phyloP scores from a whole-genome alignment of 495 filamentous ascomycete genomes.

The Podospora tetraspora region DNA sequence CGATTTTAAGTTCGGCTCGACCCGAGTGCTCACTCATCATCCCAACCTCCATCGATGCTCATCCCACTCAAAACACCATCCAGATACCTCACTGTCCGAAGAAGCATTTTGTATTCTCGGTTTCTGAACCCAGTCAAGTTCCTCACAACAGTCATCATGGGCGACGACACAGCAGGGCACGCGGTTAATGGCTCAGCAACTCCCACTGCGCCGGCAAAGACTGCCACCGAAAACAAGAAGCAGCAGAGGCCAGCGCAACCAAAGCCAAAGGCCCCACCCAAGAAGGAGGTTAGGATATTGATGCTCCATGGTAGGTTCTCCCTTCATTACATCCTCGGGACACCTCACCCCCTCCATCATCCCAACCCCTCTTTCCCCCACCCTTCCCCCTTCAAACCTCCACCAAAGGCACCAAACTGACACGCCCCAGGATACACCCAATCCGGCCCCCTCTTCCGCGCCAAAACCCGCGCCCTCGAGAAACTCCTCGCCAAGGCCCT shows the following conservation, averaged over 20 bases:
- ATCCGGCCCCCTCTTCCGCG: constrained; percentile 77
- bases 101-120: background rate
- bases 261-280: constrained; percentile 15
- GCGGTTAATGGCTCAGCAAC: background rate
- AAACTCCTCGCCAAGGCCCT: constrained; percentile 75
- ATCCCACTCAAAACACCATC: background rate
- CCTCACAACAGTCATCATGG: background rate
- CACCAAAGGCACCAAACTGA: background rate
- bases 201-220: background rate
- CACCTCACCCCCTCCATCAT: background rate
- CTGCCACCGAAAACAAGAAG: background rate
- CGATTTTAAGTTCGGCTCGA: background rate
- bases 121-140: background rate
- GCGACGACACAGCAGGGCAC: background rate
- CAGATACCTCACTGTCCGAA: background rate
- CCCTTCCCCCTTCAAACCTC: no score
- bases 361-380: background rate
- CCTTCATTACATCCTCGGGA: background rate
- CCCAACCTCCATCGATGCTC: background rate
- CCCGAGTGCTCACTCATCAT: background rate
- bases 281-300: constrained; percentile 46
- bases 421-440: constrained; percentile 72
- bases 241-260: background rate
- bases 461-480: constrained; percentile 81
- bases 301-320: constrained; percentile 52